Evolutionary conservation across 306 rosid genomes (phyloP).

Genomic region (Styphnolobium japonicum): DNA sequence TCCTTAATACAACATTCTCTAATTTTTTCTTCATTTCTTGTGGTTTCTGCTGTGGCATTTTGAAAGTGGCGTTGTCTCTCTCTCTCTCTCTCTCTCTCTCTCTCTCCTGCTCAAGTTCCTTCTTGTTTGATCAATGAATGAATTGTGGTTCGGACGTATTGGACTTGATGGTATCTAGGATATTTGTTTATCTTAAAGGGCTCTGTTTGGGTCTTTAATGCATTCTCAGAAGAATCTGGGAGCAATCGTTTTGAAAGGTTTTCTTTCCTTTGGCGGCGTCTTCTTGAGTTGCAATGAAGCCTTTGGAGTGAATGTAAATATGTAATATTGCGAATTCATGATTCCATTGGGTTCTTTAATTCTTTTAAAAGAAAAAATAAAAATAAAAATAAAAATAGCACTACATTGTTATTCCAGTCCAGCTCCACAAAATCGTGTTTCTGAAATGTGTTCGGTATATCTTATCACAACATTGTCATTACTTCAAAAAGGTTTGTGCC

Average conservation of each 20-base stretch:
- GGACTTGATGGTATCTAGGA: no score
- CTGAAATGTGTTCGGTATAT: not conserved
- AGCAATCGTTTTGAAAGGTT: not conserved
- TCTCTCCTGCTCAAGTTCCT: not conserved
- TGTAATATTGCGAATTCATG: not conserved
- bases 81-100: not conserved
- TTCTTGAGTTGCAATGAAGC: not conserved
- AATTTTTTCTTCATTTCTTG: not conserved
- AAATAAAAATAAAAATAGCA: no score
- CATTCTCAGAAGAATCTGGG: not conserved
- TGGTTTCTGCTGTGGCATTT: not conserved
- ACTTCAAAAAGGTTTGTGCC: not conserved
- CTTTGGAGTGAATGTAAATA: not conserved
- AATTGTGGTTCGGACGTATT: not conserved
- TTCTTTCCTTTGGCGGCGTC: not conserved
- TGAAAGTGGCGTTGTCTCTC: not conserved
- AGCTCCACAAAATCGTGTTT: not conserved
- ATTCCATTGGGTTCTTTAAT: not conserved
- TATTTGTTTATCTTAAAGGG: not conserved
- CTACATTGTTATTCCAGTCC: not conserved
- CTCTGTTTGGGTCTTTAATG: not conserved
- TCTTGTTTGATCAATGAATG: not conserved
- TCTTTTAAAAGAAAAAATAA: not conserved
- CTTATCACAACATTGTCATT: not conserved
- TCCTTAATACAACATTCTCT: slow-evolving; percentile 3